These are phyloP conservation scores for Tricharina praecox DNA, from an alignment of 495 filamentous ascomycete species.

Conservation along the genomic window DNA sequence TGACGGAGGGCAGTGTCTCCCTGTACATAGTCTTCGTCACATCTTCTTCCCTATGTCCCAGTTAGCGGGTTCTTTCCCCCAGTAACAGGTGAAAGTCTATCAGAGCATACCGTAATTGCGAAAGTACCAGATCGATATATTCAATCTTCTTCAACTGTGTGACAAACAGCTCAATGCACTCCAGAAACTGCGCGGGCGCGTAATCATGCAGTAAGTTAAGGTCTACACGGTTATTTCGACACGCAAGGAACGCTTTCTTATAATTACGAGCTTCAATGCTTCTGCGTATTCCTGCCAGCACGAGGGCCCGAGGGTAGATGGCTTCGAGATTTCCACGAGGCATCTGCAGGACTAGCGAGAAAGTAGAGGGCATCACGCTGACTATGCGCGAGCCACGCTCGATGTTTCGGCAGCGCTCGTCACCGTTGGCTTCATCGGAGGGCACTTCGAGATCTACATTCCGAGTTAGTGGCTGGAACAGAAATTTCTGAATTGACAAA, in stretches of 20 bases:
- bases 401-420: conserved; percentile 82
- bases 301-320: conserved; percentile 81
- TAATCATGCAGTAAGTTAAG: conserved; percentile 98
- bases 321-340: conserved; percentile 91
- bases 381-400: conserved; percentile 78
- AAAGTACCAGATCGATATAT: conserved; percentile 81
- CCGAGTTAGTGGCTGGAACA: too few relatives aligned
- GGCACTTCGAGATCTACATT: conserved; percentile 55
- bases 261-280: conserved; percentile 68
- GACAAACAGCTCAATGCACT: conserved; percentile 56
- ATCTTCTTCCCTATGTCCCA: conserved; percentile 59
- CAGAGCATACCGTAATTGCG: conserved; percentile 56
- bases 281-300: conserved; percentile 68
- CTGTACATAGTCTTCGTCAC: conserved; percentile 87
- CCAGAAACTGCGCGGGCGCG: conserved; percentile 63
- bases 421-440: conserved; percentile 70
- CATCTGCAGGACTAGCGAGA: conserved; percentile 74
- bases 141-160: conserved; percentile 73
- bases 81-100: neutral
- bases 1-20: conserved; percentile 43
- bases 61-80: neutral
- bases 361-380: conserved; percentile 73
- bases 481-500: too few relatives aligned
- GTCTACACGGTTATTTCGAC: conserved; percentile 83
- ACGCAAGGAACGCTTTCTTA: conserved; percentile 64